Conservation (phyloP, 140 eudicot genomes). For the Anethum foeniculum region DNA sequence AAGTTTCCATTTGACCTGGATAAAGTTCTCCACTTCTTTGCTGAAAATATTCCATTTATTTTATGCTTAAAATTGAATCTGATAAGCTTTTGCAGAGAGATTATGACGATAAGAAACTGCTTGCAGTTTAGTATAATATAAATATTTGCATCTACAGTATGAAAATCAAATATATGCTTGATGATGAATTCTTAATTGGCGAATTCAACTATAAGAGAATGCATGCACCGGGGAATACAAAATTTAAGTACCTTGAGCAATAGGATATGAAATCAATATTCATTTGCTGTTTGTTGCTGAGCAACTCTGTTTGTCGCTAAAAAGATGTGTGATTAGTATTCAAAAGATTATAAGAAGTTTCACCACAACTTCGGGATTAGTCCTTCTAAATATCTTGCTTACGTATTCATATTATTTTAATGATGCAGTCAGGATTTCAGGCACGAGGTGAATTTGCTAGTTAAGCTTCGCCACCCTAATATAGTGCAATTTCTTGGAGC, state of each 20-base stretch:
- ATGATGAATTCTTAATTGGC: not conserved
- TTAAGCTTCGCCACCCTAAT: slow-evolving; percentile 99
- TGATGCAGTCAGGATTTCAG: slow-evolving; percentile 88
- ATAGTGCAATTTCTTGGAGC: slow-evolving; percentile 99
- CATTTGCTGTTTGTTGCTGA: not conserved
- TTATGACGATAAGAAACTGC: not conserved
- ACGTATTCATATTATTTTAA: slow-evolving; percentile 3
- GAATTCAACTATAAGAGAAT: not conserved
- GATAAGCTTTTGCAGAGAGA: not conserved
- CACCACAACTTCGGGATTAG: not conserved
- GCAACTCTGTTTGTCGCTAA: not conserved
- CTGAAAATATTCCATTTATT: not conserved
- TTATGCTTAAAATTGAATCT: not conserved
- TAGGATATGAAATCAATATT: not conserved
- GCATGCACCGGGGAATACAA: not conserved
- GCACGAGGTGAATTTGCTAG: slow-evolving; percentile 97
- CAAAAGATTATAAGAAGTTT: not conserved
- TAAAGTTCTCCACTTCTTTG: not conserved
- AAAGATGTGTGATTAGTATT: not conserved
- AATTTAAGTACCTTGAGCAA: not conserved
- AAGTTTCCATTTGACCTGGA: not conserved
- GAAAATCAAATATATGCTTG: not conserved
- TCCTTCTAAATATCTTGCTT: not conserved
- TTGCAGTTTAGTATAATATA: not conserved
- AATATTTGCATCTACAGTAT: not conserved